Percentiles rank a stretch among this genome's conserved stretches.
Evolutionary conservation across 257 asterid species (phyloP).

Genomic region (Scutellaria minor): DNA sequence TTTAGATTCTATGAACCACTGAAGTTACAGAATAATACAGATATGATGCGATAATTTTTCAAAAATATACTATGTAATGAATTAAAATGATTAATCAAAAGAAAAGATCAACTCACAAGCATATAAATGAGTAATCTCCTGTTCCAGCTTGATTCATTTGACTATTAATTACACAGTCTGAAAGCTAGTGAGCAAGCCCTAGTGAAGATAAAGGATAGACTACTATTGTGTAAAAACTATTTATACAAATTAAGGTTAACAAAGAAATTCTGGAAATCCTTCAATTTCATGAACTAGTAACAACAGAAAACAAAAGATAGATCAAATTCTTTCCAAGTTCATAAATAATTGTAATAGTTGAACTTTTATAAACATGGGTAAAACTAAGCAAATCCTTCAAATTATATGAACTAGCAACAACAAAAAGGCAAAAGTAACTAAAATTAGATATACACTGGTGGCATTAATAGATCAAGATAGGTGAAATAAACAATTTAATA

Average conservation of each 20-base stretch:
- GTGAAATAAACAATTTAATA: too few species aligned
- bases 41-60: not conserved
- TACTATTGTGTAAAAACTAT: not conserved
- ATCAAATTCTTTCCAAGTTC: not conserved
- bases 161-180: not conserved
- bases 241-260: not conserved
- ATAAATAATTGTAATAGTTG: not conserved
- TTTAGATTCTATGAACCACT: not conserved
- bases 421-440: not conserved
- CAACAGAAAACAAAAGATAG: not conserved
- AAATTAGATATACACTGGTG: too few species aligned
- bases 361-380: not conserved
- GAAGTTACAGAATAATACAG: constrained; percentile 3
- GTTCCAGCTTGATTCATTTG: not conserved
- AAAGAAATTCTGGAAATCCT: not conserved
- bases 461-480: too few species aligned
- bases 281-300: not conserved
- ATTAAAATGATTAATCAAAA: not conserved
- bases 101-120: constrained; percentile 7
- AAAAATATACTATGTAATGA: not conserved
- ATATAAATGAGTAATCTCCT: constrained; percentile 6
- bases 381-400: not conserved
- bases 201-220: not conserved
- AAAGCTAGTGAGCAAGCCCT: not conserved
- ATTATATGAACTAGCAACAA: not conserved